These are phyloP conservation scores for Neocatenulostroma microsporum DNA, from an alignment of 2,329 filamentous ascomycete genomes.

Conservation along the genomic window DNA sequence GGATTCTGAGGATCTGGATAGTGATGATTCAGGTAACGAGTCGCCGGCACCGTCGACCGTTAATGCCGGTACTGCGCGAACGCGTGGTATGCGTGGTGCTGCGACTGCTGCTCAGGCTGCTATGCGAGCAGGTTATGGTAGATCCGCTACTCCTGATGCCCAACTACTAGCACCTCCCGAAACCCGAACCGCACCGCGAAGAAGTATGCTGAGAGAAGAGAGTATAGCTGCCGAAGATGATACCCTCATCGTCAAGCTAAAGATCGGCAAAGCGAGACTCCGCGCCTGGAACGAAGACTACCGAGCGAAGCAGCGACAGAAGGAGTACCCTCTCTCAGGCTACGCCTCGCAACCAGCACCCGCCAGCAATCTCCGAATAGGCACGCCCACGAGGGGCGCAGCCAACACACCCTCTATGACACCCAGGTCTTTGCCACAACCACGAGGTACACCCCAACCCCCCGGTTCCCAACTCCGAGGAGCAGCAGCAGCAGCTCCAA, in stretches of 20 bases:
- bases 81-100: conserved; percentile 80
- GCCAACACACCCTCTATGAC: conserved; percentile 22
- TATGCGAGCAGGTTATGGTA: conserved; percentile 63
- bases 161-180: conserved; percentile 59
- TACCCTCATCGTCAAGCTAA: conserved; percentile 63
- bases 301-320: conserved; percentile 27
- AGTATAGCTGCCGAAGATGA: conserved; percentile 65
- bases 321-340: conserved; percentile 26
- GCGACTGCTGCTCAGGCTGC: conserved; percentile 79
- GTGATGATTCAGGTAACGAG: conserved; percentile 76
- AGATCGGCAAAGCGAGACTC: conserved; percentile 63
- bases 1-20: conserved; percentile 86
- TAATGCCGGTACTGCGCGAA: conserved; percentile 69
- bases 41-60: conserved; percentile 47
- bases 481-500: too few species aligned
- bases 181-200: conserved; percentile 57
- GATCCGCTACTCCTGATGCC: conserved; percentile 84
- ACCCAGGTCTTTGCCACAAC: conserved; percentile 17
- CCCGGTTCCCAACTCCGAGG: conserved; percentile 20
- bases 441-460: conserved; percentile 22
- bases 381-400: conserved; percentile 16
- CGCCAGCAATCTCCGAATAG: conserved; percentile 7
- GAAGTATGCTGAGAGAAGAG: conserved; percentile 63
- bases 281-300: conserved; percentile 50
- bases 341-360: conserved; percentile 26